phyloP scores from a whole-genome alignment of 768 basidiomycete species.

The Suillus variegatus region DNA sequence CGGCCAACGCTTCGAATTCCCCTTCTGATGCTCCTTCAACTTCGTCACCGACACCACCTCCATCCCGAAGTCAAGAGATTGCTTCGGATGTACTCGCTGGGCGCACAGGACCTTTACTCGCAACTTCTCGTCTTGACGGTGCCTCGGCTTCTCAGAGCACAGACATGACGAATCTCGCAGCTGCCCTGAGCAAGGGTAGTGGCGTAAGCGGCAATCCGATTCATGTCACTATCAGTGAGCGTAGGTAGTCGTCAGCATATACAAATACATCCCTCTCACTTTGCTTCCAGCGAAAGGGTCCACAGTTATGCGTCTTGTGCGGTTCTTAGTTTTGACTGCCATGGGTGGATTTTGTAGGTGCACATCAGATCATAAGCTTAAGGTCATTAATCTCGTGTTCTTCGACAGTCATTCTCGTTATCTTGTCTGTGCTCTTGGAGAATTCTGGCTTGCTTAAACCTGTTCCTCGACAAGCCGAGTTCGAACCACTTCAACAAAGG shows the following conservation, averaged over 20 bases:
- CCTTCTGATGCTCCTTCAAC: conserved; percentile 18
- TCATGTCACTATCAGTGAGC: conserved; percentile 80
- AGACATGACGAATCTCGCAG: conserved; percentile 43
- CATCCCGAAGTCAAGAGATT: conserved; percentile 42
- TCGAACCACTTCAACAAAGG: conserved; percentile 79
- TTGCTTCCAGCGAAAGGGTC: conserved; percentile 60
- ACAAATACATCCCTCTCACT: conserved; percentile 6
- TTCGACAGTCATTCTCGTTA: conserved; percentile 70
- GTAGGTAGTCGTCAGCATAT: conserved; percentile 42
- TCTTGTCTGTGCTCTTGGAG: conserved; percentile 88
- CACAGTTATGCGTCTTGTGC: conserved; percentile 61
- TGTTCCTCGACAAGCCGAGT: conserved; percentile 77
- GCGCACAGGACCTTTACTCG: conserved; percentile 17
- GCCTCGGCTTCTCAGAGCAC: conserved; percentile 15
- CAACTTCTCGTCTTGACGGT: background rate
- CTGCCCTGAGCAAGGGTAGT: conserved; percentile 43
- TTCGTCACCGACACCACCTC: conserved; percentile 22
- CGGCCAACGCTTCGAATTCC: conserved; percentile 5
- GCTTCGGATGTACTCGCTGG: conserved; percentile 41
- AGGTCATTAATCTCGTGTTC: background rate
- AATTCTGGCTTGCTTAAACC: conserved; percentile 93
- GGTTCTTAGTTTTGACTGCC: conserved; percentile 57
- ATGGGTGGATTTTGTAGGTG: conserved; percentile 69
- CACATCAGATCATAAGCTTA: conserved; percentile 1
- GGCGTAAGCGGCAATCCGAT: conserved; percentile 62